Evolutionary conservation across 164 flowering plant genomes (phyloP).

Genomic region (Akebia trifoliata): DNA sequence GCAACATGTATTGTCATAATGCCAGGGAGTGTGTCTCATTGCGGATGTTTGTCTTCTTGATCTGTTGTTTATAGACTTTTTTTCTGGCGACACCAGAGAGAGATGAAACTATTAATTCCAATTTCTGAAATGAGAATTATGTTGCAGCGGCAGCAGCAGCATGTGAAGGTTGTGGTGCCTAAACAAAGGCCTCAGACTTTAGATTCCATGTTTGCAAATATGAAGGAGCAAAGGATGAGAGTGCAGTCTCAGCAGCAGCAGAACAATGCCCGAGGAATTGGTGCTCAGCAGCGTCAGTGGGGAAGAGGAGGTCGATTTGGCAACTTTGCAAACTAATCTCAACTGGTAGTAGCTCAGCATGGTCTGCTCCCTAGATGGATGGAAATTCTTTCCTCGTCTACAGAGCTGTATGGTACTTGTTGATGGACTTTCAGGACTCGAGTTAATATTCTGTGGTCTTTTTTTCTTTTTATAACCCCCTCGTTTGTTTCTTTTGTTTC

Average conservation of each 20-base stretch:
- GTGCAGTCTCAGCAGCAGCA: slow-evolving; percentile 29
- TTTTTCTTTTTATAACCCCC: too few relatives aligned
- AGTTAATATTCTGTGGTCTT: too few relatives aligned
- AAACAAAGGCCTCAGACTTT: slow-evolving; percentile 73
- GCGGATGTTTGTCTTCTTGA: not conserved
- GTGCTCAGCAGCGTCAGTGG: slow-evolving; percentile 27
- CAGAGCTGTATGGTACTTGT: too few relatives aligned
- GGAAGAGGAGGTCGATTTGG: slow-evolving; percentile 39
- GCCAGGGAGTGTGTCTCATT: too few relatives aligned
- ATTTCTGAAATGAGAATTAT: too few relatives aligned
- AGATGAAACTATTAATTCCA: too few relatives aligned
- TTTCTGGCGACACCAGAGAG: not conserved
- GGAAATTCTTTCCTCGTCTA: too few relatives aligned
- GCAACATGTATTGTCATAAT: too few relatives aligned
- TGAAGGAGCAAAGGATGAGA: slow-evolving; percentile 86
- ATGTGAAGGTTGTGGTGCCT: slow-evolving; percentile 14
- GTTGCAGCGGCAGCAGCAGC: slow-evolving; percentile 22
- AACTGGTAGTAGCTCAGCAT: not conserved
- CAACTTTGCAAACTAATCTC: slow-evolving; percentile 20
- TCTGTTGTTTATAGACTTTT: not conserved
- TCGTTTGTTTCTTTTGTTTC: too few relatives aligned
- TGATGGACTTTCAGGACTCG: too few relatives aligned
- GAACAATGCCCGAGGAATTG: slow-evolving; percentile 24
- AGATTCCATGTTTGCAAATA: slow-evolving; percentile 79
- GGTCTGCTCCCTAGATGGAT: not conserved